Base-by-base conservation (phyloP, 2,329 filamentous ascomycete species). In the Ceratocystis papillata region DNA sequence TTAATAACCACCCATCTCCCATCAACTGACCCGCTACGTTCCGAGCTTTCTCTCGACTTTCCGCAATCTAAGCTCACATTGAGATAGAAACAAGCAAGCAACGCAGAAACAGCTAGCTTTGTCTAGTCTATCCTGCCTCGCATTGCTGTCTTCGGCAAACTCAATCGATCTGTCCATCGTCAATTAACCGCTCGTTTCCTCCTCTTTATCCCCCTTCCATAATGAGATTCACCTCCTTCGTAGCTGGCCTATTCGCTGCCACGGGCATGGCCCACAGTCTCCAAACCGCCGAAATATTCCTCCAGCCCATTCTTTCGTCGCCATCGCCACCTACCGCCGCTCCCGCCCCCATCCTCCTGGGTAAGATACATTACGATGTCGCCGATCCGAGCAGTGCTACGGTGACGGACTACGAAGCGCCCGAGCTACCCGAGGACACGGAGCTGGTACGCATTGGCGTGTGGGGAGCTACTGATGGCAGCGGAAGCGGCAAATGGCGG, bases 371-470 rank as follows among this genome's bases (percentile, higher is more conserved):
- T 67, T 86, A 83, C 77, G 79, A 84, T 72, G 72, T 76, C 33
- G 73, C 75, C n/a, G 72, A 76, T 2, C 72, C 64, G 48, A 73
- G 74, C 50, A 74, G 76, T n/a, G 76, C 81, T 45, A 76, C 79
- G 44, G 72, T 87, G 41, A 69, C 78, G 59, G 77, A 79, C 37
- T 87, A 83, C 75, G 81, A 85, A 68, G 77, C 79, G 1, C 84
- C 84, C 50, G 80, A 83, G 59, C 72, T 83, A 7, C 75, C 78
- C 22, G 75, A 78, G 3, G 74, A 75, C 5, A 73, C 76, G 4
- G 70, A 72, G n/a, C 78, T 84, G 8, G 76, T 86, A 63, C 82
- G 83, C 69, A 75, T 87, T 62, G 85, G 84, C 48, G 71, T 82
- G 68, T 87, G 81, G 75, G 79, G 85, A 7, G n/a, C 12, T 33